Base-by-base conservation (phyloP, 345 rosid species). In the Eucalyptus erythrocorys region DNA sequence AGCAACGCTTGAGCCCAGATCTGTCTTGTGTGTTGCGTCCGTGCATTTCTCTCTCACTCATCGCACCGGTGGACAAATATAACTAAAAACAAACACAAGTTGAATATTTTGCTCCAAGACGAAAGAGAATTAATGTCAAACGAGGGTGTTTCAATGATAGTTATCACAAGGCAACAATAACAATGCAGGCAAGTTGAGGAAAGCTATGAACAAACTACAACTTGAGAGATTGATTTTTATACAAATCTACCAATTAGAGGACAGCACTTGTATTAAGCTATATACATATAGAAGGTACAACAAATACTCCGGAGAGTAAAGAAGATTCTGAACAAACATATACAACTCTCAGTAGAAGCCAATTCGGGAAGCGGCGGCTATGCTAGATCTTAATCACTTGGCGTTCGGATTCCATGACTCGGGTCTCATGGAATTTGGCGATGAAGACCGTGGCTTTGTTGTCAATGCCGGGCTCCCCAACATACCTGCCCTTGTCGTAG, bases 401-500 rank as follows among this genome's bases (percentile, higher is more conserved):
- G 34, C 17, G 37, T 30, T 61, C 34, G 17, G 37, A 61, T 32
- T 61, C 16, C 71, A 2, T 13, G 71, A 34, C 51, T 48, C 91
- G 94, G 80, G 93, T 89, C 45, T 93, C 94, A 86, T 94, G 94
- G 90, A 94, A 94, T 89, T 91, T 92, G 64, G 93, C 92, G 14
- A 96, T 95, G 91, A 94, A 94, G 76, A 87, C 94, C 13, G 95
- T 48, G 76, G 93, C 94, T 87, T 87, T 94, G 13, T 59, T 64
- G 85, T 94, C 90, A 48, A 94, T 90, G 15, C 92, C 88, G 26
- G 93, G 94, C 87, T 92, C 94, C 15, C 91, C 93, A 59, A 94
- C 92, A 89, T 90, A 92, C 1, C 85, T 81, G 40, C 93, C 93
- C 24, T 87, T 88, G 68, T 91, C 94, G 45, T 91, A 94, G 34